A percentile compares a stretch with the other conserved stretches of the same genome.
Conservation (phyloP, 495 filamentous ascomycete species). For the Trichoderma gamsii region DNA sequence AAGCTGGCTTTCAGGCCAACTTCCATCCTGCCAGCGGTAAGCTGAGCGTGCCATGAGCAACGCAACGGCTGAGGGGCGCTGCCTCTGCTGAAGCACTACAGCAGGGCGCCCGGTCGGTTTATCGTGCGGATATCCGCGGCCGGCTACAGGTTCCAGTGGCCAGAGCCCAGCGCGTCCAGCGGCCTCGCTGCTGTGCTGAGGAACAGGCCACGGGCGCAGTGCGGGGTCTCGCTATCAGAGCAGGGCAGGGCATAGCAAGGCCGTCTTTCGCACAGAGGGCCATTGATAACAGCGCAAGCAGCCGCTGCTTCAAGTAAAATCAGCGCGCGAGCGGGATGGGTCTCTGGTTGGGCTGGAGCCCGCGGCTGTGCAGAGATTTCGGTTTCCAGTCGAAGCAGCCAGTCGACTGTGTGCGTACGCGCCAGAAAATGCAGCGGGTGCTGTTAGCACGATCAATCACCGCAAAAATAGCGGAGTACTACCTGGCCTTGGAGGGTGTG, state of each 20-base stretch:
- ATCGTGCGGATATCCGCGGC: neutral
- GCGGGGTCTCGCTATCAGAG: neutral
- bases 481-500: neutral
- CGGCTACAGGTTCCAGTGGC: neutral
- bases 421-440: constrained; percentile 2
- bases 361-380: no score
- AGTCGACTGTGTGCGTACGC: neutral
- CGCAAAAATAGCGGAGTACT: neutral
- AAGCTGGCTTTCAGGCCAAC: no score
- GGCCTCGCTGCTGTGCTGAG: neutral
- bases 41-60: no score
- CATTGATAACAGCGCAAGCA: neutral
- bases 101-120: neutral
- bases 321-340: neutral
- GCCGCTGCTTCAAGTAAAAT: neutral
- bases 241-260: neutral
- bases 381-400: neutral
- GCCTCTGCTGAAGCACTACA: neutral
- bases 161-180: neutral
- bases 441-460: constrained; percentile 7
- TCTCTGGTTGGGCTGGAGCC: neutral
- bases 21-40: no score
- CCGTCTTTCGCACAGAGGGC: neutral
- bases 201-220: neutral
- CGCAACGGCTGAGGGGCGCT: neutral